These are phyloP conservation scores for Penicillium salamii DNA, from an alignment of 495 filamentous ascomycete genomes.

Conservation along the genomic window DNA sequence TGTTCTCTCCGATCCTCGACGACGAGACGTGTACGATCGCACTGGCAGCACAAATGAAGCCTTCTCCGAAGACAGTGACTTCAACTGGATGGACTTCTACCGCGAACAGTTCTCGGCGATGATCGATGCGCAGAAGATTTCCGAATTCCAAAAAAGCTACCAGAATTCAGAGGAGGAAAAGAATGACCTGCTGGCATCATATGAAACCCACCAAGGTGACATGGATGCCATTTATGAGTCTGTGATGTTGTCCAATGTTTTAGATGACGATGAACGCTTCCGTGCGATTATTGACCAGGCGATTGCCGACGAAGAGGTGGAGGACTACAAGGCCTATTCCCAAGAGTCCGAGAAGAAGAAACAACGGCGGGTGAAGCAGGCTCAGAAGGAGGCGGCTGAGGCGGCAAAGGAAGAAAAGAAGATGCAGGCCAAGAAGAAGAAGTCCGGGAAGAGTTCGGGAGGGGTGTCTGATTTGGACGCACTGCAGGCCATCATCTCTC, in stretches of 20 bases:
- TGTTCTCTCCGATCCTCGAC: slow-evolving; percentile 74
- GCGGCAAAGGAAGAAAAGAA: slow-evolving; percentile 70
- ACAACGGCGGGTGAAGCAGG: slow-evolving; percentile 60
- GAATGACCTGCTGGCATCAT: slow-evolving; percentile 71
- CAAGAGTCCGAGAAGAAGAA: slow-evolving; percentile 65
- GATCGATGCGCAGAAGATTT: slow-evolving; percentile 65
- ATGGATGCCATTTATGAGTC: slow-evolving; percentile 72
- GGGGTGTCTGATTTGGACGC: slow-evolving; percentile 16
- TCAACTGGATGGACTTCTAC: slow-evolving; percentile 89
- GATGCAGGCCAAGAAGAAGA: slow-evolving; percentile 59
- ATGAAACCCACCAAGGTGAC: slow-evolving; percentile 63
- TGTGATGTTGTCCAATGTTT: slow-evolving; percentile 80
- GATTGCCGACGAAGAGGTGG: slow-evolving; percentile 64
- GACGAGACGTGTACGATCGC: slow-evolving; percentile 80
- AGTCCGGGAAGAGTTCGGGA: slow-evolving; percentile 22
- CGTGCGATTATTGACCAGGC: slow-evolving; percentile 74
- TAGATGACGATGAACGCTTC: slow-evolving; percentile 87
- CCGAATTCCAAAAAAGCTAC: slow-evolving; percentile 70
- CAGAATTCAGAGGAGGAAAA: slow-evolving; percentile 85
- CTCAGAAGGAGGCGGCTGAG: slow-evolving; percentile 65
- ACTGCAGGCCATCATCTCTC: slow-evolving; percentile 23
- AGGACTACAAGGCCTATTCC: slow-evolving; percentile 63
- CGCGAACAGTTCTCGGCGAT: slow-evolving; percentile 72
- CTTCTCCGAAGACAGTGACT: slow-evolving; percentile 70
- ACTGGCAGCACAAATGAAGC: slow-evolving; percentile 85